Evolutionary conservation across 2,329 filamentous ascomycete species (phyloP), one percentile per base, ranked within the genome.

Genomic region (Lomentospora prolificans): DNA sequence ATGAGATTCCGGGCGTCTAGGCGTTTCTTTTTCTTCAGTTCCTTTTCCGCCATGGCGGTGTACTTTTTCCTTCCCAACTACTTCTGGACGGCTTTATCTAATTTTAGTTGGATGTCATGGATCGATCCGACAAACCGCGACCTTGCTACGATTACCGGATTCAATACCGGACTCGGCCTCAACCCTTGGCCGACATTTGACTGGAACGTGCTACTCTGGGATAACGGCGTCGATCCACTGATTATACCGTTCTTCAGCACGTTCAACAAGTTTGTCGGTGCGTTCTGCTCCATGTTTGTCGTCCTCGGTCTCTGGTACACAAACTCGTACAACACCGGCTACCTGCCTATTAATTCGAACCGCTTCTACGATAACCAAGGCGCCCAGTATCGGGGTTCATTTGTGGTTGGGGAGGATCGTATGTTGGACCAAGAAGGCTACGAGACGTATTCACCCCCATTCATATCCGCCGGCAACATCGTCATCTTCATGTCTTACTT

Each of bases 191-290:
- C 72, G 0, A 74, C 72, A 1, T 68, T 73, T 33, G 73, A 76
- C 60, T 75, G 72, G 73, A 74, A 72, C 54, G 57, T 71, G n/a
- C 65, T 72, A 62, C 51, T 48, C 62, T 67, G 62, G 30, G 60
- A 61, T 28, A 48, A 30, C 10, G 58, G 50, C 19, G 33, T 59
- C 9, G 72, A 75, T 57, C 73, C 73, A 1, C 67, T 75, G 55
- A 75, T 76, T 70, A 70, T 75, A 6, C 77, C 77, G 3, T 78
- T 77, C 63, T 78, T 82, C 67, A 79, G 78, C 27, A 84, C 83
- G 46, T 72, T 81, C 55, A 87, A 87, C 65, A 80, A 78, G 22
- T 72, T 84, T 58, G 67, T 83, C 48, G 82, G 82, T 28, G 74
- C 79, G 52, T 72, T 82, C 10, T 59, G 79, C 31, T 78, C 75